Percentiles rank a stretch among this genome's conserved stretches.
Conservation (phyloP, 352 stramenopile genomes). For the Globisporangium irregulare region DNA sequence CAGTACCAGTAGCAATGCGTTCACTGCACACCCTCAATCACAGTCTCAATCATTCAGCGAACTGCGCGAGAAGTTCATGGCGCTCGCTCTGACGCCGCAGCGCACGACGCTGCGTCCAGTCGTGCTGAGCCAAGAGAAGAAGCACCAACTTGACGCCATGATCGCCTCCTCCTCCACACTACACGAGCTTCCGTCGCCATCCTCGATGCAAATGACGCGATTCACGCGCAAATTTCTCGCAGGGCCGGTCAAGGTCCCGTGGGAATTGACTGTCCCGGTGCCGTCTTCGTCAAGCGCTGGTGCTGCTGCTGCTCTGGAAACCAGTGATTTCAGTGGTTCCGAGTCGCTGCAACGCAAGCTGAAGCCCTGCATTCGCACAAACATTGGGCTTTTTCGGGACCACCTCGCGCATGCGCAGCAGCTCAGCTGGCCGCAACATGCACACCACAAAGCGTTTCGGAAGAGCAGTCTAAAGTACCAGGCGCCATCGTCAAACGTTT, state of each 20-base stretch:
- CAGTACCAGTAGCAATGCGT: not conserved
- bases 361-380: slow-evolving; percentile 55
- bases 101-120: slow-evolving; percentile 15
- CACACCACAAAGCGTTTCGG: slow-evolving; percentile 24
- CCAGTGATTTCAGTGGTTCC: not conserved
- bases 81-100: slow-evolving; percentile 21
- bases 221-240: slow-evolving; percentile 47
- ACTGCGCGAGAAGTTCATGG: slow-evolving; percentile 23
- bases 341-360: slow-evolving; percentile 52
- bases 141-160: slow-evolving; percentile 12
- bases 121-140: slow-evolving; percentile 10
- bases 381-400: slow-evolving; percentile 55
- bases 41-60: slow-evolving; percentile 23
- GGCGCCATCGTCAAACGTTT: not conserved
- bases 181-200: slow-evolving; percentile 14
- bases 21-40: not conserved
- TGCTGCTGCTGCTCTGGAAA: slow-evolving; percentile 6
- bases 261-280: slow-evolving; percentile 64
- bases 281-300: not conserved
- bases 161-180: not conserved
- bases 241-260: slow-evolving; percentile 54
- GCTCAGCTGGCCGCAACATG: slow-evolving; percentile 53
- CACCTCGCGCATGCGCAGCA: slow-evolving; percentile 52
- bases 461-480: slow-evolving; percentile 16
- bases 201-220: slow-evolving; percentile 25